These are phyloP conservation scores for Stentor coeruleus DNA, from an alignment of 73 alveolate species.

Conservation along the genomic window DNA sequence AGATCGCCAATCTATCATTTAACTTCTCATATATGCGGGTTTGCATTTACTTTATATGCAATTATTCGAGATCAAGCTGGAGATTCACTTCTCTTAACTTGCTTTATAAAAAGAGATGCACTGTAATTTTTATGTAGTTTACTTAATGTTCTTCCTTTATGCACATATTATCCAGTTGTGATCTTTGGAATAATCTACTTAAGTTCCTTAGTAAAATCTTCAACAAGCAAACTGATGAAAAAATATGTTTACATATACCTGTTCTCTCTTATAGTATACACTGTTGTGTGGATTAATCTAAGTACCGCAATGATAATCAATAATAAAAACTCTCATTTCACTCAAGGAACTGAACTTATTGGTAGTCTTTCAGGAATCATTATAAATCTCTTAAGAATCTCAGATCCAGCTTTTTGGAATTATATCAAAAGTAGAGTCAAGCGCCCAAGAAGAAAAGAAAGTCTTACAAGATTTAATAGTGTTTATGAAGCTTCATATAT, in stretches of 20 bases:
- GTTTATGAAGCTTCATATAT: conserved; percentile 22
- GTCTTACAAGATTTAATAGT: background rate
- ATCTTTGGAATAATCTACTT: background rate
- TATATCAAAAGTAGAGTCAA: background rate
- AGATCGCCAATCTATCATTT: conserved; percentile 18
- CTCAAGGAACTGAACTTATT: background rate
- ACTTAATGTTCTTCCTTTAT: background rate
- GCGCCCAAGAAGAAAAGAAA: background rate
- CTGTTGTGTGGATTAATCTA: background rate
- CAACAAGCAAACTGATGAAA: background rate
- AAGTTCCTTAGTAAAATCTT: background rate
- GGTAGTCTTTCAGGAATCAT: background rate
- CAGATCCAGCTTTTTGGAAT: background rate
- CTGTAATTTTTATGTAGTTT: background rate
- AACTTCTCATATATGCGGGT: background rate
- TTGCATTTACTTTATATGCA: background rate
- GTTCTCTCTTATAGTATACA: background rate
- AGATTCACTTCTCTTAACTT: background rate
- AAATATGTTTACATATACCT: background rate
- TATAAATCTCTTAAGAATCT: background rate
- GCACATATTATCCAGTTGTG: background rate
- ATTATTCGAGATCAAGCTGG: background rate
- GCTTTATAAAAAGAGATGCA: background rate
- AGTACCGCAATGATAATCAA: background rate
- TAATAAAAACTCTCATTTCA: conserved; percentile 3